Conservation (phyloP, 225 moss, liverwort and hornwort species). For the Marchantia paleacea region DNA sequence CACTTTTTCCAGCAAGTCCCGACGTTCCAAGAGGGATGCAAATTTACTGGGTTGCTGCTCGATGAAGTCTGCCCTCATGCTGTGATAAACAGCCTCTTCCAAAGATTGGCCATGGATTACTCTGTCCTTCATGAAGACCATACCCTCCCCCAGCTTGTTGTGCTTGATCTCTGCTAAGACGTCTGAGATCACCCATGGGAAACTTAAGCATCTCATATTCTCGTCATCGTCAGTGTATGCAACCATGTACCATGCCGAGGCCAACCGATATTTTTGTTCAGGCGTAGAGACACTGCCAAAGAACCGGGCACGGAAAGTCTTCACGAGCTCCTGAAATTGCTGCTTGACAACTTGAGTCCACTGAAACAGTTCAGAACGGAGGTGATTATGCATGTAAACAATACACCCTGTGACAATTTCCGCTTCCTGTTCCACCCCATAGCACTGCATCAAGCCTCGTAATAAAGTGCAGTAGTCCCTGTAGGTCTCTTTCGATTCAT, state of each 20-base stretch:
- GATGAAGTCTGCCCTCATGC: conserved; percentile 20
- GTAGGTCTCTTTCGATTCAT: conserved; percentile 42
- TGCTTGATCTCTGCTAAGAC: conserved; percentile 18
- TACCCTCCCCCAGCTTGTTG: background rate
- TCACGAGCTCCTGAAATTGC: conserved; percentile 52
- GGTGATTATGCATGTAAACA: conserved; percentile 47
- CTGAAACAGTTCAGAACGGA: conserved; percentile 41
- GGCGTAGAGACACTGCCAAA: conserved; percentile 3
- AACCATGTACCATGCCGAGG: conserved; percentile 39
- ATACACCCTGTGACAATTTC: conserved; percentile 69
- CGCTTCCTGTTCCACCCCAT: conserved; percentile 71
- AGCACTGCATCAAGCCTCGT: conserved; percentile 65
- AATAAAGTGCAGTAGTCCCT: conserved; percentile 48
- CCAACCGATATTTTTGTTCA: conserved; percentile 14
- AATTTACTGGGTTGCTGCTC: conserved; percentile 22
- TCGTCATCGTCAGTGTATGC: conserved; percentile 30
- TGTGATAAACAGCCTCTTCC: conserved; percentile 21
- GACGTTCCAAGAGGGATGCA: conserved; percentile 26
- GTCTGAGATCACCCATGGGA: conserved; percentile 40
- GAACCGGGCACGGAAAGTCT: conserved; percentile 25
- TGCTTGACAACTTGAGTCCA: conserved; percentile 21
- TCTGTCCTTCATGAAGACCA: background rate
- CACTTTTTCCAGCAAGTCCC: conserved; percentile 30
- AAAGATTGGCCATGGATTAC: conserved; percentile 15
- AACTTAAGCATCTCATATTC: conserved; percentile 32